Percentiles rank a stretch among this genome's conserved stretches.
Evolutionary conservation across 1,284 basidiomycete species (phyloP).

Genomic region (Moesziomyces globuligerus): DNA sequence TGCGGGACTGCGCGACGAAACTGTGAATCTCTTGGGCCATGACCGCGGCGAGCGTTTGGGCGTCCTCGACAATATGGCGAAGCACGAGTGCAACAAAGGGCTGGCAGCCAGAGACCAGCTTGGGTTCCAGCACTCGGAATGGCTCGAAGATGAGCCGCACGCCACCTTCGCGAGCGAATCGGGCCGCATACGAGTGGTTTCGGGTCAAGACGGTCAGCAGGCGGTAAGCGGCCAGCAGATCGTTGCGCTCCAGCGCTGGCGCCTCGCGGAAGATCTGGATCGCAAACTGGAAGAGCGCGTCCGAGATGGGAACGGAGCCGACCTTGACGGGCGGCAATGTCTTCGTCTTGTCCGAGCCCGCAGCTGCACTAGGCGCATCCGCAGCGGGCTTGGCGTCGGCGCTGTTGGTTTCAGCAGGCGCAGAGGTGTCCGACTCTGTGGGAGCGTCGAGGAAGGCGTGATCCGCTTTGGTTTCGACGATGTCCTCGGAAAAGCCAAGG

Average conservation of each 20-base stretch:
- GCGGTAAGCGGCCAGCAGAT: constrained; percentile 58
- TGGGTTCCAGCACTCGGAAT: constrained; percentile 46
- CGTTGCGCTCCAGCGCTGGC: constrained; percentile 39
- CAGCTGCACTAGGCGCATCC: background rate
- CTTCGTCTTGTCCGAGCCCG: background rate
- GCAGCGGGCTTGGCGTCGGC: background rate
- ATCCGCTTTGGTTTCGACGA: constrained; percentile 72
- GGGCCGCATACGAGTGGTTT: constrained; percentile 32
- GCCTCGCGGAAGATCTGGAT: constrained; percentile 66
- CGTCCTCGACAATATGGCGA: constrained; percentile 88
- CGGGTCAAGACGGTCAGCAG: constrained; percentile 60
- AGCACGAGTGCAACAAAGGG: constrained; percentile 86
- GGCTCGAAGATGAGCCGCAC: constrained; percentile 56
- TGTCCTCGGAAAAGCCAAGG: constrained; percentile 79
- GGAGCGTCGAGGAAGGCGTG: constrained; percentile 27
- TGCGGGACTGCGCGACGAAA: constrained; percentile 66
- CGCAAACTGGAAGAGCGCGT: constrained; percentile 40
- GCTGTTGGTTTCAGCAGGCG: background rate
- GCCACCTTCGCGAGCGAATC: constrained; percentile 46
- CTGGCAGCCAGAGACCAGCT: constrained; percentile 72
- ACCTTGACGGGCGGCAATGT: constrained; percentile 18
- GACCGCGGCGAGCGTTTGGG: constrained; percentile 74
- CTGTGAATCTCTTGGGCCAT: constrained; percentile 80
- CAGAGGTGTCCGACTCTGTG: background rate
- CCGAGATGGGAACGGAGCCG: constrained; percentile 57